Evolutionary conservation across 371 early-diverging fungal genomes (phyloP), one percentile per base, ranked within the genome.

Genomic region (Zychaea mexicana): DNA sequence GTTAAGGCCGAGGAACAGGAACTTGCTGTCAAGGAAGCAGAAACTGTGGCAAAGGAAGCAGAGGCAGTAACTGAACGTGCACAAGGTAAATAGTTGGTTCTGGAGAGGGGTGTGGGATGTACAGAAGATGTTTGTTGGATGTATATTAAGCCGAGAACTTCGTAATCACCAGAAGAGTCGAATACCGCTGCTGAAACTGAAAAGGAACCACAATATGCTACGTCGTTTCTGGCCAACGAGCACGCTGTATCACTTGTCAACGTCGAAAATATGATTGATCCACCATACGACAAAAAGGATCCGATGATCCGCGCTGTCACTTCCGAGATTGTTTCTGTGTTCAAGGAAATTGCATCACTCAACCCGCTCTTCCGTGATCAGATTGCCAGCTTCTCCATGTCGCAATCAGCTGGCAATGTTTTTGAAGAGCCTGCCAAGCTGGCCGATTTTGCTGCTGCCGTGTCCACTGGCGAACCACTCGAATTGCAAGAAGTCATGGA

Each of bases 351-450:
- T 61, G 94, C 96, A 3, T 86, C 90, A 1, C 68, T 96, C 65
- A 98, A 97, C 69, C 94, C 97, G 7, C 85, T 97, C 33, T 92
- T 97, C 77, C 90, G 97, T 26, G 98, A 98, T 71, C 98, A 98
- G 76, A 97, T 98, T 68, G 92, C 96, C 64, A 92, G 91, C 68
- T 96, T 97, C 69, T 93, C 94, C 56, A 94, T 96, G 86, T 90
- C 94, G 4, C 96, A 96, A 70, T 93, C 95, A 21, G 95, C 96
- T 26, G 96, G 96, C 63, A 95, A 94, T 55, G 93, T 96, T 12
- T 94, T 98, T 74, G 94, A 94, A 61, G 96, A 97, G 61, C 95
- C 98, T 26, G 90, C 94, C 27, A 93, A 92, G 55, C 73, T 97
- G 52, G 97, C 98, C 15, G 98, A 98, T 72, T 98, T 98, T 79